Evolutionary conservation across 208 protist genomes (phyloP).

Genomic region (Wallacemonas sp.): DNA sequence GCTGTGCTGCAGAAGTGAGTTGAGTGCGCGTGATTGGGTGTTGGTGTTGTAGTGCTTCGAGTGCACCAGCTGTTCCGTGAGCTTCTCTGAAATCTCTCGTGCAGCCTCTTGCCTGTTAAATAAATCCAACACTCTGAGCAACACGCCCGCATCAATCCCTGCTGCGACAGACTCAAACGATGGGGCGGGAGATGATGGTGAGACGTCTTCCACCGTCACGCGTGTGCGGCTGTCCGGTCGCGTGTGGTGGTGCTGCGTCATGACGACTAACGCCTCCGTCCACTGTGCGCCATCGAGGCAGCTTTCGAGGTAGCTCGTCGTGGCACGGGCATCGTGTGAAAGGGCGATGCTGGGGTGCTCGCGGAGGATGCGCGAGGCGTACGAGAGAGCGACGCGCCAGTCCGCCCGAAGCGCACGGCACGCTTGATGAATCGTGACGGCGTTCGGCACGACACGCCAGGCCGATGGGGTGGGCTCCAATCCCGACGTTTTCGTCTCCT

Average conservation of each 20-base stretch:
- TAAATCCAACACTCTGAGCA: constrained; percentile 2
- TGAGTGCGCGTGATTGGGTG: constrained; percentile 45
- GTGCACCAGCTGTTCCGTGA: not conserved
- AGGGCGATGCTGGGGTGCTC: constrained; percentile 8
- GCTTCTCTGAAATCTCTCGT: not conserved
- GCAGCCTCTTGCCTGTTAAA: not conserved
- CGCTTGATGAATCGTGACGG: constrained; percentile 62
- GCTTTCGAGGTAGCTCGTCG: constrained; percentile 29
- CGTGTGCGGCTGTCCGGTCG: too few species aligned
- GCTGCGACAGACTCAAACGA: too few species aligned
- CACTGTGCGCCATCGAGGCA: constrained; percentile 56
- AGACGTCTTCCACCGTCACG: too few species aligned
- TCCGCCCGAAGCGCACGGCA: constrained; percentile 34
- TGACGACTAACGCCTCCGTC: constrained; percentile 41
- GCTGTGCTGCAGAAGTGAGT: constrained; percentile 41
- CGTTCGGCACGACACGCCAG: constrained; percentile 36
- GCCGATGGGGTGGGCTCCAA: too few species aligned
- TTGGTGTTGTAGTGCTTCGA: constrained; percentile 60
- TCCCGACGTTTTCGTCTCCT: too few species aligned
- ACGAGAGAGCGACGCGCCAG: constrained; percentile 18
- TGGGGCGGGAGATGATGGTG: too few species aligned
- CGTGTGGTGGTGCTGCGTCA: constrained; percentile 21
- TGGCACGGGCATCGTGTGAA: constrained; percentile 30
- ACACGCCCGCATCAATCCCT: too few species aligned
- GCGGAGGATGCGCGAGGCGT: constrained; percentile 29